Percentiles rank a stretch among this genome's conserved stretches.
Conservation (phyloP, 345 rosid species). For the Cardiospermum halicacabum region DNA sequence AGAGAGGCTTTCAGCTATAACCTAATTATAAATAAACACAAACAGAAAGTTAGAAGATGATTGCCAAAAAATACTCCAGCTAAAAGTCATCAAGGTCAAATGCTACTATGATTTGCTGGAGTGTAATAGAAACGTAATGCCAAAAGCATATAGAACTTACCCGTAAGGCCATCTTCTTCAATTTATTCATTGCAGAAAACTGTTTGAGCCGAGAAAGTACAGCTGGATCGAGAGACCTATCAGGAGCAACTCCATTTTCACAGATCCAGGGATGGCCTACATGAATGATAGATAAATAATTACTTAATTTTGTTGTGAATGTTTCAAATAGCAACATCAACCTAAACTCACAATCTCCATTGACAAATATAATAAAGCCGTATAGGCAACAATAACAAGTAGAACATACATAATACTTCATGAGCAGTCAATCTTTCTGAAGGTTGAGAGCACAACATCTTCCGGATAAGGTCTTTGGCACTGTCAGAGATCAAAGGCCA, state of each 20-base stretch:
- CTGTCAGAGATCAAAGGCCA: constrained; percentile 95
- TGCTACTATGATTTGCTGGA: not conserved
- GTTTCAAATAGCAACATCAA: not conserved
- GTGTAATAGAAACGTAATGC: not conserved
- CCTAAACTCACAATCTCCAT: not conserved
- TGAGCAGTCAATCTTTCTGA: constrained; percentile 88
- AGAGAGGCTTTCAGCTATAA: constrained; percentile 96
- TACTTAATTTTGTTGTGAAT: constrained; percentile 1
- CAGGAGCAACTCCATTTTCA: constrained; percentile 99
- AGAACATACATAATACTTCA: constrained; percentile 83
- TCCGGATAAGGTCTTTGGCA: constrained; percentile 76
- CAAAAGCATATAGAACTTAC: constrained; percentile 35
- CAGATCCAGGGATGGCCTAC: constrained; percentile 98
- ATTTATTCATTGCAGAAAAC: constrained; percentile 97
- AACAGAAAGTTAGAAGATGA: constrained; percentile 6
- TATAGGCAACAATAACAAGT: not conserved
- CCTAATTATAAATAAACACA: constrained; percentile 42
- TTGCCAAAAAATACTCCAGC: not conserved
- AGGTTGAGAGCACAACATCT: constrained; percentile 80
- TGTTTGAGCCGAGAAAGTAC: constrained; percentile 95
- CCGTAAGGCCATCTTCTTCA: constrained; percentile 97
- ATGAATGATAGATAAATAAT: constrained; percentile 10
- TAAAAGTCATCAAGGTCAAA: constrained; percentile 1
- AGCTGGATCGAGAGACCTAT: constrained; percentile 85
- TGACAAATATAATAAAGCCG: not conserved